A percentile compares a stretch with the other conserved stretches of the same genome.
Evolutionary conservation across 1,284 basidiomycete species (phyloP).

Genomic region (Agroathelia rolfsii): DNA sequence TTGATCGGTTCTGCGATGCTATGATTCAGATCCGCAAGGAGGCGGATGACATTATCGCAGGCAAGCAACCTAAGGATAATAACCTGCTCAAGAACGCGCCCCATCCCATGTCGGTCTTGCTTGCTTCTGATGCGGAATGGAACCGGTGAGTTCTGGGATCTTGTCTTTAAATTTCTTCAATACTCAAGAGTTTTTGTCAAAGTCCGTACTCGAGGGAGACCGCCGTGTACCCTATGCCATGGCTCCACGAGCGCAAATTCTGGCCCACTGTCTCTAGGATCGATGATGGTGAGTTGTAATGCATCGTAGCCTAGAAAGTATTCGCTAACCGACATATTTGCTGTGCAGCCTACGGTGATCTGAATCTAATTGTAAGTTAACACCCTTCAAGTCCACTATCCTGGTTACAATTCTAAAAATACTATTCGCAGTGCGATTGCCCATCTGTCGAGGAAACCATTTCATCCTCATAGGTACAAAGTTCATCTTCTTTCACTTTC

Average conservation of each 20-base stretch:
- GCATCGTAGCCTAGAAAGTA: slow-evolving; percentile 1
- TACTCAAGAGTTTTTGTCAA: slow-evolving; percentile 4
- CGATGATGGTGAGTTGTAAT: slow-evolving; percentile 66
- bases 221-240: slow-evolving; percentile 78
- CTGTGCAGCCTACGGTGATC: slow-evolving; percentile 77
- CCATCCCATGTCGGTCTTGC: slow-evolving; percentile 75
- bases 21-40: slow-evolving; percentile 94
- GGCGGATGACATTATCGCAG: slow-evolving; percentile 79
- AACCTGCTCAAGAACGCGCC: slow-evolving; percentile 93
- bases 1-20: slow-evolving; percentile 93
- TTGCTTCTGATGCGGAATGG: slow-evolving; percentile 70
- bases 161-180: not conserved
- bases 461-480: slow-evolving; percentile 17
- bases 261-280: slow-evolving; percentile 88
- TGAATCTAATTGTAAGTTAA: slow-evolving; percentile 65
- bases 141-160: slow-evolving; percentile 46
- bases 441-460: slow-evolving; percentile 75
- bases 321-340: slow-evolving; percentile 6
- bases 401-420: slow-evolving; percentile 9
- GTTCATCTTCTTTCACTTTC: slow-evolving; percentile 11
- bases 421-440: slow-evolving; percentile 65
- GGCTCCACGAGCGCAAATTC: slow-evolving; percentile 80
- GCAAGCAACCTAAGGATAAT: slow-evolving; percentile 79
- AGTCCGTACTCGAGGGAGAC: slow-evolving; percentile 81
- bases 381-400: slow-evolving; percentile 2